These are phyloP conservation scores for Capillidium rhysosporum DNA, from an alignment of 371 early-diverging fungal species.

Conservation along the genomic window DNA sequence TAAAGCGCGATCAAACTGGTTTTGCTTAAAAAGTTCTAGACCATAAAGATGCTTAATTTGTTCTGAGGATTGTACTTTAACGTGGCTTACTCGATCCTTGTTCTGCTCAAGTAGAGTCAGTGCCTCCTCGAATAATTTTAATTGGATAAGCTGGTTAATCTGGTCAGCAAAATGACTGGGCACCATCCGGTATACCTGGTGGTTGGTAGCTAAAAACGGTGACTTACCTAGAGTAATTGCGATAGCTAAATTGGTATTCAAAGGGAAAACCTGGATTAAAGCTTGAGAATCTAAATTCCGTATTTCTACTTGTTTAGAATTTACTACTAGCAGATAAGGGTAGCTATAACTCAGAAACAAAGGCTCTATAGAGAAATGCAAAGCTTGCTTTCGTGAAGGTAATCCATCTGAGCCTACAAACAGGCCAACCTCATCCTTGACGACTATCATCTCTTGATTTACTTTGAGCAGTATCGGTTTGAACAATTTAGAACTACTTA, in stretches of 20 bases:
- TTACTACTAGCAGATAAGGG: constrained; percentile 57
- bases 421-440: constrained; percentile 29
- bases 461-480: background rate
- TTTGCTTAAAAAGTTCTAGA: constrained; percentile 52
- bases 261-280: constrained; percentile 53
- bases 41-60: constrained; percentile 66
- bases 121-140: constrained; percentile 1
- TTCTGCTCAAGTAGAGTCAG: constrained; percentile 12
- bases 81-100: constrained; percentile 1
- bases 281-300: constrained; percentile 64
- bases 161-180: constrained; percentile 76
- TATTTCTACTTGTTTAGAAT: constrained; percentile 55
- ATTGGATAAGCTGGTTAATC: constrained; percentile 26
- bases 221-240: constrained; percentile 41
- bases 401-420: constrained; percentile 45
- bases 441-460: constrained; percentile 1
- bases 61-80: constrained; percentile 9
- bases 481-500: background rate
- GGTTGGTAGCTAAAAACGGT: constrained; percentile 53
- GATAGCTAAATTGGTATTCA: constrained; percentile 17
- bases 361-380: constrained; percentile 54
- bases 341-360: constrained; percentile 26
- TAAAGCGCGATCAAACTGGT: constrained; percentile 62
- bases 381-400: constrained; percentile 38
- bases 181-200: constrained; percentile 66